Evolutionary conservation across 345 rosid species (phyloP).

Genomic region (Hypericum perforatum): DNA sequence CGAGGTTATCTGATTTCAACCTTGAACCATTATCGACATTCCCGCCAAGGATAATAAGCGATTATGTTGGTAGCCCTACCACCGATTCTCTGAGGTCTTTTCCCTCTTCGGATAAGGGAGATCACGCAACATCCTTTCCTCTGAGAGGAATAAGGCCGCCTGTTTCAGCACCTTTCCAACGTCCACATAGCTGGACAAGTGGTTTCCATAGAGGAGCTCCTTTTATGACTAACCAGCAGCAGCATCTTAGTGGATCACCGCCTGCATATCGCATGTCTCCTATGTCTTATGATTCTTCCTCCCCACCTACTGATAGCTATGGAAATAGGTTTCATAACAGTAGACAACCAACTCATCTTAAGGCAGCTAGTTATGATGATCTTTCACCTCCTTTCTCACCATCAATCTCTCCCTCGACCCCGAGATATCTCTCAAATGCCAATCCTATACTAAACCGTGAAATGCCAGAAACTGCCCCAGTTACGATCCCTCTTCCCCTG

Average conservation of each 20-base stretch:
- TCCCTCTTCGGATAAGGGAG: constrained; percentile 52
- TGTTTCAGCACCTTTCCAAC: constrained; percentile 39
- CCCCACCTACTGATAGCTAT: constrained; percentile 35
- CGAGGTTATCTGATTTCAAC: constrained; percentile 58
- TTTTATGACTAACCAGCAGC: constrained; percentile 30
- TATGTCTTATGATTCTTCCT: constrained; percentile 33
- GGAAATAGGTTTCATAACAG: constrained; percentile 30
- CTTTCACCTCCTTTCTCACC: constrained; percentile 90
- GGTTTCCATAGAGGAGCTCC: constrained; percentile 57
- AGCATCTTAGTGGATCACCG: constrained; percentile 37
- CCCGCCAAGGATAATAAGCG: constrained; percentile 67
- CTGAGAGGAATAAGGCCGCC: constrained; percentile 44
- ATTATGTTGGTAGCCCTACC: constrained; percentile 82
- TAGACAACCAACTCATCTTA: constrained; percentile 28
- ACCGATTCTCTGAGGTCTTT: constrained; percentile 71
- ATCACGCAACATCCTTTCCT: constrained; percentile 45
- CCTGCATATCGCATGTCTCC: constrained; percentile 40
- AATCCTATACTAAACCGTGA: constrained; percentile 31
- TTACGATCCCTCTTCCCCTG: constrained; percentile 55
- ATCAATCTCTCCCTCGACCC: constrained; percentile 58
- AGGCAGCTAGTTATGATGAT: constrained; percentile 35
- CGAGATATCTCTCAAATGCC: constrained; percentile 31
- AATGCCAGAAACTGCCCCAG: constrained; percentile 72
- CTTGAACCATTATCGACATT: constrained; percentile 48
- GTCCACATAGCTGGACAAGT: constrained; percentile 93